phyloP scores from a whole-genome alignment of 2,329 filamentous ascomycete genomes.

The Botrytis medusae region DNA sequence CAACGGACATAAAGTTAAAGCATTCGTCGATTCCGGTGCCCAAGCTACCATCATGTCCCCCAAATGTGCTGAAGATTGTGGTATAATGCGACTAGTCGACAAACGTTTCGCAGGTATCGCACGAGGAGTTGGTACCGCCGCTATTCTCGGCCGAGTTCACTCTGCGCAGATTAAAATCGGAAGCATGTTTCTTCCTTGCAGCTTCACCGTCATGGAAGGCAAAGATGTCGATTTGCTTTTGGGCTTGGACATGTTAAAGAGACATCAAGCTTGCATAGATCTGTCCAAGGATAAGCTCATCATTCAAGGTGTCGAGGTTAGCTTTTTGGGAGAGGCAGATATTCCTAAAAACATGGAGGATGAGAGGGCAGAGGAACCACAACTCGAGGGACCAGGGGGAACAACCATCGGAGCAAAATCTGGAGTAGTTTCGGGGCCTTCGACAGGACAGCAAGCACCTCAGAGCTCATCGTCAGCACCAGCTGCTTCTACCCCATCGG shows the following conservation, averaged over 20 bases:
- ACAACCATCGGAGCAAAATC: conserved; percentile 82
- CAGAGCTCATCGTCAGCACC: conserved; percentile 15
- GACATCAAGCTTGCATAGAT: conserved; percentile 92
- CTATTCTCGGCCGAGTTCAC: conserved; percentile 92
- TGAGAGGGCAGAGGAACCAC: conserved; percentile 74
- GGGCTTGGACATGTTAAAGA: conserved; percentile 94
- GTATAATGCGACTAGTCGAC: conserved; percentile 95
- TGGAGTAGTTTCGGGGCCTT: conserved; percentile 64
- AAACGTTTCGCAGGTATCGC: conserved; percentile 89
- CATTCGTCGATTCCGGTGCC: conserved; percentile 93
- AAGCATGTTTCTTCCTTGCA: conserved; percentile 81
- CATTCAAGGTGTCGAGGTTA: conserved; percentile 84
- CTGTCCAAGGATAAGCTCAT: conserved; percentile 79
- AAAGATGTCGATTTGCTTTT: conserved; percentile 93
- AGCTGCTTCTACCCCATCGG: conserved; percentile 23
- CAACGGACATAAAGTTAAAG: conserved; percentile 89
- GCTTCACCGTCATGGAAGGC: conserved; percentile 99
- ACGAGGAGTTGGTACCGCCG: conserved; percentile 89
- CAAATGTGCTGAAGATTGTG: conserved; percentile 82
- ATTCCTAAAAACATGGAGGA: conserved; percentile 84
- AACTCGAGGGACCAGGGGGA: conserved; percentile 81
- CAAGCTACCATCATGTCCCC: conserved; percentile 99
- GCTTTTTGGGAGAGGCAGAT: conserved; percentile 88
- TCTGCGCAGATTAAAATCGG: conserved; percentile 94
- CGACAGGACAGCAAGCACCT: conserved; percentile 35